Base-by-base conservation (phyloP, 192 early-diverging fungal species). In the Kickxella alabastrina region DNA sequence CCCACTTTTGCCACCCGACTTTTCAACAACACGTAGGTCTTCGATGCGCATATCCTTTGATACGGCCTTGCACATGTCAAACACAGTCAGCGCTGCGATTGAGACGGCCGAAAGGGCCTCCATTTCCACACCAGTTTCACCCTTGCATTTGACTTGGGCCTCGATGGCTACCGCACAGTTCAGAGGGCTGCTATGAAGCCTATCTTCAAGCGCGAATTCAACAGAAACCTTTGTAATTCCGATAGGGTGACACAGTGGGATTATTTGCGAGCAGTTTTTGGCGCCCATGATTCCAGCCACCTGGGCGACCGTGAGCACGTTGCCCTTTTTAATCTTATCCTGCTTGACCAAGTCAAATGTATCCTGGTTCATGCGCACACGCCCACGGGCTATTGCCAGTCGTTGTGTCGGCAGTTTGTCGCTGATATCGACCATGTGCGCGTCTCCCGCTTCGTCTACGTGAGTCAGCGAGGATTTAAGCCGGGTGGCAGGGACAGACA, bases 51-150 rank as follows among this genome's bases (percentile, higher is more conserved):
- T 94, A n/a, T 66, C 74, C 51, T 91, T 90, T 28, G 85, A 81
- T 7, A 86, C 89, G 1, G 92, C 90, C 57, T 97, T 97, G 66
- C 89, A 95, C 95, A 97, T 97, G 59, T 97, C 95, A 79, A 85
- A 95, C 1, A 97, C 83, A 2, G 95, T 94, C 43, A 91, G 68
- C 0, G 86, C 81, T 4, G 92, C 88, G 0, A 88, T 78, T 8
- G 87, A 88, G 1, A 86, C 89, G 0, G 91, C 90, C 1, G 83
- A 87, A 54, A 85, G 68, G 9, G 89, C 88, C 51, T 93, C 89
- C 88, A 91, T 91, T 54, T 93, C 91, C 0, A 90, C 91, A 21
- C 95, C 95, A 4, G 95, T 97, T 34, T 86, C 82, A 8, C 90
- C 92, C 32, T 75, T 76, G 53, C 88, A 91, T 29, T 82, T 82